Conservation (phyloP, 305 asterid species). For the Fraxinus nigra region DNA sequence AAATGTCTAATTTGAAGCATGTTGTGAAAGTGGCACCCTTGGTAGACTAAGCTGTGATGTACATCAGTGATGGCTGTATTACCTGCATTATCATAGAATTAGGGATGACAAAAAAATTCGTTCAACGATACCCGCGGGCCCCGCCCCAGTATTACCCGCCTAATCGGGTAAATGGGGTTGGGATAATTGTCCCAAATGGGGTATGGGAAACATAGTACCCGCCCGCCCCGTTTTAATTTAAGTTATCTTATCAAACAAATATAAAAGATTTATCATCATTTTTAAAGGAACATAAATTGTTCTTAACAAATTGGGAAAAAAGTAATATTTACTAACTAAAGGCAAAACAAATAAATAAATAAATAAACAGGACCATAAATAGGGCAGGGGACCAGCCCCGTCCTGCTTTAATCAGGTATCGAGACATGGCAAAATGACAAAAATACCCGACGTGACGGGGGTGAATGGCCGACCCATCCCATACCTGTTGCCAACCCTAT, state of each 20-base stretch:
- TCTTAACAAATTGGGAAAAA: neutral
- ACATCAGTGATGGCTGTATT: neutral
- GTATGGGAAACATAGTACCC: neutral
- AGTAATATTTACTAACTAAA: neutral
- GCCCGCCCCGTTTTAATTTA: neutral
- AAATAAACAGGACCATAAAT: neutral
- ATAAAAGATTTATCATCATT: neutral
- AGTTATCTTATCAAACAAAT: neutral
- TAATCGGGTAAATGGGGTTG: neutral
- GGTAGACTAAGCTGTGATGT: constrained; percentile 3
- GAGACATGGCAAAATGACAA: neutral
- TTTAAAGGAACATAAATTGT: neutral
- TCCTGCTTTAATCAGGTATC: neutral
- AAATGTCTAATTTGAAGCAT: constrained; percentile 10
- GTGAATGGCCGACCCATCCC: neutral
- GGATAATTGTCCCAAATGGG: neutral
- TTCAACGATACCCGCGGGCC: neutral
- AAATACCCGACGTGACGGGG: neutral
- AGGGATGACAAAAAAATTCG: neutral
- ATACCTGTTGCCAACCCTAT: neutral
- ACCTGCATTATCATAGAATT: neutral
- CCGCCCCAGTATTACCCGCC: neutral
- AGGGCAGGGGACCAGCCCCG: neutral
- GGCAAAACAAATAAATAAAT: neutral
- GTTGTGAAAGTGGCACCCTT: neutral